Conservation (phyloP, 2,329 filamentous ascomycete genomes). For the Basipetospora chlamydospora region DNA sequence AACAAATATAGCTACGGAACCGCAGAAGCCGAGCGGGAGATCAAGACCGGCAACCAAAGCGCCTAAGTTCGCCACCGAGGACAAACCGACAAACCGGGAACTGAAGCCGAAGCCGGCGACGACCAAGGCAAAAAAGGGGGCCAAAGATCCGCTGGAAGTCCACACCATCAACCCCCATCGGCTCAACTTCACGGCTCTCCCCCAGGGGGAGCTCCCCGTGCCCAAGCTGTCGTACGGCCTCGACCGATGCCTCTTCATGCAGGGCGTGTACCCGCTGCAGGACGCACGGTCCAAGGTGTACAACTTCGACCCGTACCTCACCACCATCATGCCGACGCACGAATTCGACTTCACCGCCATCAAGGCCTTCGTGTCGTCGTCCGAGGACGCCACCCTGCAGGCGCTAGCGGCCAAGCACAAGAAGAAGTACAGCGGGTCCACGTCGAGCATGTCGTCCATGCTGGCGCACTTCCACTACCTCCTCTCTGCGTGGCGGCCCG, state of each 20-base stretch:
- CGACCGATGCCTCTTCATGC: conserved; percentile 88
- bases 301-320: conserved; percentile 93
- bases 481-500: conserved; percentile 64
- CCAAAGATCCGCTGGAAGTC: conserved; percentile 16
- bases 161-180: conserved; percentile 14
- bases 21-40: too few relatives aligned
- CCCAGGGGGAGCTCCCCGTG: conserved; percentile 22
- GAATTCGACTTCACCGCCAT: conserved; percentile 88
- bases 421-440: conserved; percentile 84
- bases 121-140: not conserved
- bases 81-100: too few relatives aligned
- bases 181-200: conserved; percentile 17
- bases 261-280: conserved; percentile 80
- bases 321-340: conserved; percentile 79
- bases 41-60: too few relatives aligned
- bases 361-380: conserved; percentile 82
- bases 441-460: conserved; percentile 85
- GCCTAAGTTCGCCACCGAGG: too few relatives aligned
- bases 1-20: too few relatives aligned
- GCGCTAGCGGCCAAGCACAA: conserved; percentile 48
- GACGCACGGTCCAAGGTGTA: conserved; percentile 77
- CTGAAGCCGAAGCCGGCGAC: not conserved
- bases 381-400: conserved; percentile 61
- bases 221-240: conserved; percentile 60
- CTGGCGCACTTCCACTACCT: conserved; percentile 88